Evolutionary conservation across 148 eudicot genomes (phyloP), one percentile per base, ranked within the genome.

Genomic region (Fagopyrum esculentum): DNA sequence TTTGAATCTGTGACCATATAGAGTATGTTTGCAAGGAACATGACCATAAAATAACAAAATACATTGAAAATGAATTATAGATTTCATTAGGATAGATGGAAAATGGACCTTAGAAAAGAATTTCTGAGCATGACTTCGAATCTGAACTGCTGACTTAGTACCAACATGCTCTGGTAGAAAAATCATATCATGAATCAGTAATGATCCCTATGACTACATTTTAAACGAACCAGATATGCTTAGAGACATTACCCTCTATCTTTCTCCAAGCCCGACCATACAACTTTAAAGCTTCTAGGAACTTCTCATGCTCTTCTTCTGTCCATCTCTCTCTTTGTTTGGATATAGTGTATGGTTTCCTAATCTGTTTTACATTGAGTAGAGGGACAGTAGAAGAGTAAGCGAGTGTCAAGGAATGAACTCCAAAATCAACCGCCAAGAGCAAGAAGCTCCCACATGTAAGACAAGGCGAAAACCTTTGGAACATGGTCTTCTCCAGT

Each of bases 251-350:
- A 93, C 98, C 98, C 84, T 93, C 93, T 45, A 93, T 93, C 82
- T 85, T 84, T 74, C 92, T 81, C 98, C 98, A 93, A 9, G 94
- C 90, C 44, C 98, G 84, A n/a, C 98, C 98, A 72, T 91, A 86
- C 19, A 93, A 79, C 80, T 89, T 93, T 43, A 93, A 80, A 72
- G 98, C 98, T 83, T 93, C 97, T 13, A 93, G 82, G 72, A 93
- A 93, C 82, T 85, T 93, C 63, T 88, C 76, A 78, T 93, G 98
- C 83, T 93, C 98, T 83, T 93, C 98, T 50, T 93, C 98, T 9
- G 97, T 87, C 98, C 98, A 93, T 84, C 92, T 83, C 69, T 93
- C 93, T 84, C 98, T 91, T 81, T 93, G 98, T 80, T 93, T 93
- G 13, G 96, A 85, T 29, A 93, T 93, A 30, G 97, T 91, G 78